Evolutionary conservation across 192 early-diverging fungal genomes (phyloP).

Genomic region (Entomortierella lignicola): DNA sequence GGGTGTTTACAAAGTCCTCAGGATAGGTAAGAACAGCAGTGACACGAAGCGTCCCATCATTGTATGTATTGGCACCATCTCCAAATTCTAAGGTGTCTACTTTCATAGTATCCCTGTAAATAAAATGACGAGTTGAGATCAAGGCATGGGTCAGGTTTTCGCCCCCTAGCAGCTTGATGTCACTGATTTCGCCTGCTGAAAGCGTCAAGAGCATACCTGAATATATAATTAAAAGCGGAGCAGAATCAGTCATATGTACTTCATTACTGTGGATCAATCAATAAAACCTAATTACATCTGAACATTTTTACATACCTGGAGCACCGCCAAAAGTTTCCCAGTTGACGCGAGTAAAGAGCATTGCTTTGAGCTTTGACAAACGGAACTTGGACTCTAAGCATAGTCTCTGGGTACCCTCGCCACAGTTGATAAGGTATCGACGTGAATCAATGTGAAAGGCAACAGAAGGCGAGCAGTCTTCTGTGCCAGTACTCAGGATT

Average conservation of each 20-base stretch:
- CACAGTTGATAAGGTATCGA: constrained; percentile 93
- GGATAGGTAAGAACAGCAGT: constrained; percentile 75
- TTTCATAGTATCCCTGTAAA: constrained; percentile 61
- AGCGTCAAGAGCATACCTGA: constrained; percentile 93
- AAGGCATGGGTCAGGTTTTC: constrained; percentile 85
- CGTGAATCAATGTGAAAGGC: constrained; percentile 79
- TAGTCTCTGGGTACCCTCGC: constrained; percentile 91
- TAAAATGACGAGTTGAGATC: constrained; percentile 81
- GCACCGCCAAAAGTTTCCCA: constrained; percentile 92
- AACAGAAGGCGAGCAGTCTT: constrained; percentile 71
- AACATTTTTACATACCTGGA: constrained; percentile 79
- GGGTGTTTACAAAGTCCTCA: constrained; percentile 30
- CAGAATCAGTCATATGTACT: background rate
- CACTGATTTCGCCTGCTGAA: constrained; percentile 75
- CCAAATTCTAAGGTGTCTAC: constrained; percentile 69
- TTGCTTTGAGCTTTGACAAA: constrained; percentile 75
- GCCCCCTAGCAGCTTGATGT: constrained; percentile 77
- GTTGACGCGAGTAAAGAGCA: constrained; percentile 85
- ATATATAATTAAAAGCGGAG: background rate
- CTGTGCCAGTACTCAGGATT: constrained; percentile 59
- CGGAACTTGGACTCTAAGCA: constrained; percentile 81
- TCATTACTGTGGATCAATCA: background rate
- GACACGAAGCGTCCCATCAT: constrained; percentile 75
- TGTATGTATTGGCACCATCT: constrained; percentile 57
- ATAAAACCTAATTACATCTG: no score